Percentiles rank a stretch among this genome's conserved stretches.
These are phyloP conservation scores for Diplodia mutila DNA, from an alignment of 2,329 filamentous ascomycete species.

Conservation along the genomic window DNA sequence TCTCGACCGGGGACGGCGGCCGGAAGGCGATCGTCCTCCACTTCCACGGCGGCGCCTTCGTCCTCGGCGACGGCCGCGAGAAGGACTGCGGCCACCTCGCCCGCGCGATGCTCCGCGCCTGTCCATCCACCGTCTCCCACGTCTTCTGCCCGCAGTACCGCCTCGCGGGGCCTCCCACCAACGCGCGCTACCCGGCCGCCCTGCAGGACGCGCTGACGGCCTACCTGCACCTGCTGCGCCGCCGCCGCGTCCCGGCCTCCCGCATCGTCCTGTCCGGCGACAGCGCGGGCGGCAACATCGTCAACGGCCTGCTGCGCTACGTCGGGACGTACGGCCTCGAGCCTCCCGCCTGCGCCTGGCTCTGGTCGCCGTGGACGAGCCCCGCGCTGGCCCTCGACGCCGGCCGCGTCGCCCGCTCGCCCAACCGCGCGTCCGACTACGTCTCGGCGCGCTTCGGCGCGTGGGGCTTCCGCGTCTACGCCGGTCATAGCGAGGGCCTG, in stretches of 20 bases:
- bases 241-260: conserved; percentile 43
- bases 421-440: conserved; percentile 48
- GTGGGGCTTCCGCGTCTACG: conserved; percentile 50
- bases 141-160: conserved; percentile 55
- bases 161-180: conserved; percentile 47
- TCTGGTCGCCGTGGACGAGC: conserved; percentile 53
- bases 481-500: conserved; percentile 23
- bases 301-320: conserved; percentile 52
- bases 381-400: conserved; percentile 36
- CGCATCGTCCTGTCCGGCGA: conserved; percentile 54
- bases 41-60: conserved; percentile 55
- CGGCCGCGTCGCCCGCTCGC: conserved; percentile 36
- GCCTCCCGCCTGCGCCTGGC: conserved; percentile 42
- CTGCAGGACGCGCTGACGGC: conserved; percentile 54
- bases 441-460: conserved; percentile 42
- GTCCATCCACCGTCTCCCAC: conserved; percentile 33
- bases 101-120: conserved; percentile 36
- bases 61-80: conserved; percentile 49
- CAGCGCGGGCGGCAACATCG: conserved; percentile 55
- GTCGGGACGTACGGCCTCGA: conserved; percentile 45
- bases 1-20: conserved; percentile 26
- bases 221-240: conserved; percentile 52
- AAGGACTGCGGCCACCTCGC: conserved; percentile 37
- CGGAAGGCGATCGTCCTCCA: conserved; percentile 47
- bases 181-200: conserved; percentile 55